Evolutionary conservation across 495 filamentous ascomycete species (phyloP), one percentile per base, ranked within the genome.

Genomic region (Neurospora sp.): DNA sequence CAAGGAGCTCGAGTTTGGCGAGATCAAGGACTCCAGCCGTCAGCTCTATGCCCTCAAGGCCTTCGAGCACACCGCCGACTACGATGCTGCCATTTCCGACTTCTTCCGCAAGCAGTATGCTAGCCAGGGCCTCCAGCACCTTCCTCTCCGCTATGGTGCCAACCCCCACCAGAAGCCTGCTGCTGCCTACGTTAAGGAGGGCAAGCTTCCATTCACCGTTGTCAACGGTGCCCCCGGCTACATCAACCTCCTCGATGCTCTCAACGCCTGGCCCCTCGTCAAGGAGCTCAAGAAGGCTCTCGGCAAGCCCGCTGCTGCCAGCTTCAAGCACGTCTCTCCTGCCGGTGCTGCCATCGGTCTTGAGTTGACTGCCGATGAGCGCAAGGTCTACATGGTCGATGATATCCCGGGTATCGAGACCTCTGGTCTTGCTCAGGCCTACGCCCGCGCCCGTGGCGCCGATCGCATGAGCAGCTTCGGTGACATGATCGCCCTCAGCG

Each of bases 91-190:
- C 74, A 99, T 99, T 78, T 91, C 96, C 37, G 92, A 91, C 78
- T 99, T 97, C 87, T 99, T 99, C 88, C 92, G 96, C 78, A 94
- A 96, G 86, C 90, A 96, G 83, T 98, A 98, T 79, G 93, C 96
- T 73, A 89, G 89, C 68, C 91, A 94, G 69, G 94, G 94, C 40
- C 78, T 88, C 72, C 92, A 97, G 82, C 90, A 98, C 80, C 74
- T 97, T 41, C 83, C 92, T 72, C 90, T 99, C 77, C 91, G 96
- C 74, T 99, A 99, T 81, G 96, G 96, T 61, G 91, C 92, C 78
- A 99, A 99, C 85, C 96, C 96, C 37, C 96, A 99, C 83, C 96
- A 99, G 84, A 98, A 97, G 86, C 93, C 93, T 35, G 96, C 96
- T 14, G 88, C 93, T 35, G 94, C 94, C 44, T 97, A 87, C 81